Evolutionary conservation across 768 basidiomycete genomes (phyloP), one percentile per base, ranked within the genome.

Genomic region (Collybia sp.): DNA sequence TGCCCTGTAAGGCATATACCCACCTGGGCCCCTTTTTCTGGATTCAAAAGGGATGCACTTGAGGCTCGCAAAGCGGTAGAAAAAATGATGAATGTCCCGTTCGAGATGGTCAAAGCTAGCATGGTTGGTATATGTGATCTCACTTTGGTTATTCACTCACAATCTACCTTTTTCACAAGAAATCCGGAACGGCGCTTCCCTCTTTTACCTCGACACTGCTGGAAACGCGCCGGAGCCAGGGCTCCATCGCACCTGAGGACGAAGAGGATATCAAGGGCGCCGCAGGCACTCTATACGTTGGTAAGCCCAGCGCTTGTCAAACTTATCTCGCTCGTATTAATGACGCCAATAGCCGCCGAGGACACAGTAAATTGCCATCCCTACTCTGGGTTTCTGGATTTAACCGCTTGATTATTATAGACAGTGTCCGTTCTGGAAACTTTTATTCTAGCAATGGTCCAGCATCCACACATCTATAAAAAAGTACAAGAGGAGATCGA

Each of bases 221-320:
- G 38, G 69, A 73, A 51, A 57, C 64, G 19, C 65, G 69, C 46
- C 56, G 62, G 33, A 54, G 53, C 32, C 62, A 67, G 45, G 67
- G 63, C 13, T 58, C 53, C 38, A 52, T 71, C 42, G 57, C 60
- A 39, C 56, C 55, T 16, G 72, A 73, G 55, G 73, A 74, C 36
- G 76, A 77, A 50, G 67, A 72, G 46, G 72, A 77, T 57, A 78
- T 80, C 55, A 76, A 73, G 64, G 76, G 75, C 36, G 72, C 74
- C n/a, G 76, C 77, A 42, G 77, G 72, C 25, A 78, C 76, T 6
- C 60, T 79, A 40, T 75, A 70, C 57, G 69, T 69, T 41, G 76
- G 76, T 76, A 56, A 47, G 67, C 45, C 44, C 19, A 17, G 34
- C 16, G 45, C 20, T 40, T 45, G 20, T 47, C 18, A 20, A 32